These are phyloP conservation scores for Alisma plantagoaquatica DNA, from an alignment of 106 monocot species.

Conservation along the genomic window DNA sequence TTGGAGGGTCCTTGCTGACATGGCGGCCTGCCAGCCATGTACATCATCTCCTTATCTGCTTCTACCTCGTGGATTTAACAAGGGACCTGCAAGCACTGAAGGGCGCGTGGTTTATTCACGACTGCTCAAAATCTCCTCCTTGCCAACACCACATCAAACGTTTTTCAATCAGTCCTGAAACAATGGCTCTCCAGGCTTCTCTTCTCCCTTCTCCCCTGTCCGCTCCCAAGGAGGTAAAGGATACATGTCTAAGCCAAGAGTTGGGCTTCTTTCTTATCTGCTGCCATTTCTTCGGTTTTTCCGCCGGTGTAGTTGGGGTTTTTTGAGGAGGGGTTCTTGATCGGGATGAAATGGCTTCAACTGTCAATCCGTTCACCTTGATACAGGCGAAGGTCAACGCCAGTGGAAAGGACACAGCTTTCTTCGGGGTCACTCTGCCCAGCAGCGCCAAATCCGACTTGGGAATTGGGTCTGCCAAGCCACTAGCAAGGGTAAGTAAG, in stretches of 20 bases:
- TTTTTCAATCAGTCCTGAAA: no score
- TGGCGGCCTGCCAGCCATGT: conserved; percentile 15
- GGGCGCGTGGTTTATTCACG: neutral
- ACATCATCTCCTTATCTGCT: conserved; percentile 57
- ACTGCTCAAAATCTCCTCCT: no score
- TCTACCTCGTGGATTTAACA: neutral
- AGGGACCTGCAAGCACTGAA: neutral
- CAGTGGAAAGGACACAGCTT: conserved; percentile 43
- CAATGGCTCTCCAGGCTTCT: conserved; percentile 73
- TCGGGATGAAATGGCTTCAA: no score
- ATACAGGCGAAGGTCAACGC: conserved; percentile 28
- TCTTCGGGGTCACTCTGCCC: conserved; percentile 39
- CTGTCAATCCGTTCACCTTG: no score
- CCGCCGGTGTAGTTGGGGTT: no score
- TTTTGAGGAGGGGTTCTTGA: no score
- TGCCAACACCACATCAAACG: no score
- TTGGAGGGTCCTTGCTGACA: conserved; percentile 29
- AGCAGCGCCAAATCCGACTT: conserved; percentile 30
- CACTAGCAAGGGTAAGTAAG: conserved; percentile 22
- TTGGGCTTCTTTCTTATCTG: no score
- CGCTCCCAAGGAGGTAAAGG: conserved; percentile 47
- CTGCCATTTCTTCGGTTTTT: no score
- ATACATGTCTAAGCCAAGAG: no score
- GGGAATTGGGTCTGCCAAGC: conserved; percentile 6
- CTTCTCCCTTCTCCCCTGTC: conserved; percentile 45